These are phyloP conservation scores for Chamaecrista fasciculata DNA, from an alignment of 306 rosid species.

Conservation along the genomic window DNA sequence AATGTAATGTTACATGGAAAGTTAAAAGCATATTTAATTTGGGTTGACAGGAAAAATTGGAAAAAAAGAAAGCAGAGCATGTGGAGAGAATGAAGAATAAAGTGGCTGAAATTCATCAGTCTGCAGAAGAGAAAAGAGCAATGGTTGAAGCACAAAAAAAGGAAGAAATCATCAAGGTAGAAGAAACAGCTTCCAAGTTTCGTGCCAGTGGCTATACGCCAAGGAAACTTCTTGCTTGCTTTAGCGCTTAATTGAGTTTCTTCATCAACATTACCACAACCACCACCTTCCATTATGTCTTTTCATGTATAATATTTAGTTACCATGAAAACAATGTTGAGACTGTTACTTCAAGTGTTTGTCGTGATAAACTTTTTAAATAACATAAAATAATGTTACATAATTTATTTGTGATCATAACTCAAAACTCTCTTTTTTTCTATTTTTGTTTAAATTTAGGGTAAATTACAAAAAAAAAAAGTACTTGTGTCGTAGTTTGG, in stretches of 20 bases:
- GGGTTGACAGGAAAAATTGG: slow-evolving; percentile 57
- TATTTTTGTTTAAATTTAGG: no score
- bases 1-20: background rate
- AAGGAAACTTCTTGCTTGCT: slow-evolving; percentile 55
- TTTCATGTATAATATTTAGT: background rate
- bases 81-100: slow-evolving; percentile 65
- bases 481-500: no score
- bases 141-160: slow-evolving; percentile 55
- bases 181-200: slow-evolving; percentile 67
- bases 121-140: slow-evolving; percentile 77
- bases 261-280: background rate
- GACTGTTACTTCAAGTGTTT: background rate
- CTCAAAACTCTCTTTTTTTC: no score
- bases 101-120: slow-evolving; percentile 54
- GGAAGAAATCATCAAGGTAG: slow-evolving; percentile 59
- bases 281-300: background rate
- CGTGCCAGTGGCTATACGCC: slow-evolving; percentile 63
- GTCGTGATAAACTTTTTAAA: background rate
- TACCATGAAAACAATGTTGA: background rate
- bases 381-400: background rate
- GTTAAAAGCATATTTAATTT: no score
- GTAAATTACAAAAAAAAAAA: no score
- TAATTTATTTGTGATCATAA: background rate
- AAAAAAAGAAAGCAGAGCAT: slow-evolving; percentile 64
- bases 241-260: slow-evolving; percentile 24